Percentiles rank a stretch among this genome's conserved stretches.
Evolutionary conservation across 345 rosid genomes (phyloP).

Genomic region (Eucalyptus cloeziana): DNA sequence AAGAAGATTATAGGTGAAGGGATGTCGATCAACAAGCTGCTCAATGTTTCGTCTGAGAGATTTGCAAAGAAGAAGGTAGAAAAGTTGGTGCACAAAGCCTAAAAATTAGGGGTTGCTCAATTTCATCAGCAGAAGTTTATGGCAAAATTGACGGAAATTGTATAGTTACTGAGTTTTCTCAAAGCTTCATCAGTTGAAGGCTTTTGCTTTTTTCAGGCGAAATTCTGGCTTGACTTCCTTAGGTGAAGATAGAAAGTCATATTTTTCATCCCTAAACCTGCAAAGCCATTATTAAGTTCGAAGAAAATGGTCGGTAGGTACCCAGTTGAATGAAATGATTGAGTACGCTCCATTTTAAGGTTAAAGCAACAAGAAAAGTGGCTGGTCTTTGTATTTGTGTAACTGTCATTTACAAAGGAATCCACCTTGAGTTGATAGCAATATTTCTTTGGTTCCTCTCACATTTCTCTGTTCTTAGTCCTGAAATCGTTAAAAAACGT

Average conservation of each 20-base stretch:
- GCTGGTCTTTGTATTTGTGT: background rate
- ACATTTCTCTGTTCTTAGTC: background rate
- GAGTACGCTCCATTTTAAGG: background rate
- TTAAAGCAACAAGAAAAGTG: background rate
- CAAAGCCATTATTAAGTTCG: background rate
- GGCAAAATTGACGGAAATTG: background rate
- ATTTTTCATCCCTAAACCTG: background rate
- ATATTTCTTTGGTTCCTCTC: background rate
- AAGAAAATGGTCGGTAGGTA: background rate
- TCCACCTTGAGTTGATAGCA: background rate
- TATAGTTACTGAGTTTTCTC: background rate
- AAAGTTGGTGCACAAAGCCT: background rate
- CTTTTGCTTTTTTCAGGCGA: background rate
- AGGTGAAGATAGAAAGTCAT: background rate
- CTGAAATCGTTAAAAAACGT: background rate
- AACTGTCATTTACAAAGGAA: background rate
- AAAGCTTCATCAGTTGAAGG: background rate
- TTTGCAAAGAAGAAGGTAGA: conserved; percentile 14
- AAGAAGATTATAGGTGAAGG: conserved; percentile 40
- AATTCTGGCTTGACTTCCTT: conserved; percentile 3
- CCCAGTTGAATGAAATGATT: background rate
- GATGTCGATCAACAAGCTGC: conserved; percentile 61
- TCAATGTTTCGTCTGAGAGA: conserved; percentile 45
- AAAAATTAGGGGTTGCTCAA: background rate
- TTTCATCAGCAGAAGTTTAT: background rate